phyloP scores from a whole-genome alignment of 768 basidiomycete genomes.

The Lentinula aciculospora region DNA sequence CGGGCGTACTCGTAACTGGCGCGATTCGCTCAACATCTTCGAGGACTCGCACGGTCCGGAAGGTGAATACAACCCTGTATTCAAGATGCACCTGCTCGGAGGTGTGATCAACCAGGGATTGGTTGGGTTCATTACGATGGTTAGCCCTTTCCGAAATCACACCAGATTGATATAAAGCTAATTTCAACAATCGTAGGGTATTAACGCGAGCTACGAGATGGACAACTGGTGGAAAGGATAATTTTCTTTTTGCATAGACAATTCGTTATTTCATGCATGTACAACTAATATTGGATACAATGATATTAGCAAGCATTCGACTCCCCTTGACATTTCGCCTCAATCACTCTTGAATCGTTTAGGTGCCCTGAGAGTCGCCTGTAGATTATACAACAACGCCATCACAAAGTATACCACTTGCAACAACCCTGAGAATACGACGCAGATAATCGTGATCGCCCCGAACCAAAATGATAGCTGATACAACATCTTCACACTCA shows the following conservation, averaged over 20 bases:
- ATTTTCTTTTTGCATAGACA: not conserved
- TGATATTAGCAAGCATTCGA: not conserved
- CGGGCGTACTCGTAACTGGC: constrained; percentile 48
- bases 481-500: not conserved
- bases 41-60: constrained; percentile 44
- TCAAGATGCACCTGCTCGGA: constrained; percentile 44
- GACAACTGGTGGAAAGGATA: constrained; percentile 20
- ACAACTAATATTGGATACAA: not conserved
- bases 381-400: not conserved
- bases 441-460: not conserved
- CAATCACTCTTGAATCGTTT: not conserved
- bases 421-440: not conserved
- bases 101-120: constrained; percentile 46
- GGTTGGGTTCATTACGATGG: constrained; percentile 54
- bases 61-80: constrained; percentile 46
- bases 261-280: not conserved
- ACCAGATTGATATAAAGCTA: not conserved
- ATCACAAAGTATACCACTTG: not conserved
- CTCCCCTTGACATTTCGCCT: not conserved
- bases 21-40: constrained; percentile 50
- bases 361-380: not conserved
- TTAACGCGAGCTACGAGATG: constrained; percentile 16
- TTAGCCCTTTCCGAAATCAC: constrained; percentile 13
- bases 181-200: constrained; percentile 9
- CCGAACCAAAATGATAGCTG: not conserved